Conservation (phyloP, 1,284 basidiomycete species). For the Cryptococcus wingfieldii region DNA sequence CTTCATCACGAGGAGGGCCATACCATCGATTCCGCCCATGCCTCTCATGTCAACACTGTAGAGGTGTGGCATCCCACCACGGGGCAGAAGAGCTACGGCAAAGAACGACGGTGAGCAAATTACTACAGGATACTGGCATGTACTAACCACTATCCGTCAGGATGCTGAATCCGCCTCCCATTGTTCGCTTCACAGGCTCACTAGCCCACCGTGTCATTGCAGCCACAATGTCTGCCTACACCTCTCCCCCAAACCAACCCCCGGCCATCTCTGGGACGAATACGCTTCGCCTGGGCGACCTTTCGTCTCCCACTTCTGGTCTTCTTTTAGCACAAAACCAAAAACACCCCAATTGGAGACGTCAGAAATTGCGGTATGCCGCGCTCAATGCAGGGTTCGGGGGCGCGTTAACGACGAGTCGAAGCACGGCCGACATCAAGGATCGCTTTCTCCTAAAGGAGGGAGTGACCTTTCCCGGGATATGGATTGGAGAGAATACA, state of each 20-base stretch:
- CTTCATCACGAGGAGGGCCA: too few species aligned
- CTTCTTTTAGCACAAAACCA: too few species aligned
- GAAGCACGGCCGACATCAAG: constrained; percentile 13
- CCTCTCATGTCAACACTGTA: constrained; percentile 12
- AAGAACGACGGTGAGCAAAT: constrained; percentile 36
- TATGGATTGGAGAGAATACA: constrained; percentile 34
- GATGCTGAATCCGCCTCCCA: constrained; percentile 40
- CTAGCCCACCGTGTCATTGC: constrained; percentile 19
- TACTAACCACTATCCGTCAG: constrained; percentile 19
- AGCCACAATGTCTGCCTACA: constrained; percentile 16
- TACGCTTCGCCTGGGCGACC: constrained; percentile 24
- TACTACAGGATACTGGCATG: not conserved
- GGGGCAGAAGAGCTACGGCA: constrained; percentile 44
- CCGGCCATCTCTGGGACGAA: constrained; percentile 24
- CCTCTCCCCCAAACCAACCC: constrained; percentile 5
- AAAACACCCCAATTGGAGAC: too few species aligned
- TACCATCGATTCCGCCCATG: too few species aligned
- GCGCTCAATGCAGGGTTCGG: constrained; percentile 36
- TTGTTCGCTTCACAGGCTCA: constrained; percentile 34
- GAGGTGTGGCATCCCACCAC: constrained; percentile 43
- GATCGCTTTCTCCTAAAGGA: constrained; percentile 23
- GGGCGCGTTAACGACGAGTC: constrained; percentile 25
- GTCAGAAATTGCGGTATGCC: constrained; percentile 16
- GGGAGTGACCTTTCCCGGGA: constrained; percentile 35
- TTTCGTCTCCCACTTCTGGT: not conserved